Evolutionary conservation across 1,139 yeast genomes (phyloP), one percentile per base, ranked within the genome.

Genomic region (Yamadazyma triangularis): DNA sequence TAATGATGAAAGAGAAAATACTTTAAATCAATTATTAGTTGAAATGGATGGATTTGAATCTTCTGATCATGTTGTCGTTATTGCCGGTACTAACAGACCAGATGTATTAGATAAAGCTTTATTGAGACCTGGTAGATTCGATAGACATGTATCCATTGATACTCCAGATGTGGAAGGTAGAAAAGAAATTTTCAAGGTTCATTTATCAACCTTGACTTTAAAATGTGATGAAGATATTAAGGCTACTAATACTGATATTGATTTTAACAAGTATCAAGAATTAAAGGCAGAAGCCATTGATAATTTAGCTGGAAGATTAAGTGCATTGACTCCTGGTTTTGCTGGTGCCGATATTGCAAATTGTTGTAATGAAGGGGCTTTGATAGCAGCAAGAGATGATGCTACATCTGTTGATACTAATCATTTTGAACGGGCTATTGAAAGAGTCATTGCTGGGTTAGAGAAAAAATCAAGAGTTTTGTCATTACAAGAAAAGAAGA

Each of bases 321-420:
- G 87, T 29, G 86, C 89, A 2, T 65, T 83, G 48, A 83, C 93
- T 2, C 91, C 93, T 1, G 93, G 93, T 0, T 83, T 83, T 53
- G 78, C 88, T 1, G 93, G 93, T 55, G 93, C 93, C 22, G 93
- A 83, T 53, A 83, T 83, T 53, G 88, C 93, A 30, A 83, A 83
- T 51, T 81, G 81, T 44, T 81, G 88, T 57, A 83, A 83, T 47
- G 93, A 83, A 55, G 89, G 89, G 37, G 91, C 91, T 2, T 68
- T 83, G 45, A 79, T 81, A 48, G 91, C 91, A 12, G 91, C 91
- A 1, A 70, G 93, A 56, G 68, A 69, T 37, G 75, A 79, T 47
- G 74, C 79, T 4, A 51, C 58, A 2, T 55, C 68, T 14, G 87
- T 83, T 13, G 76, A 68, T 27, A 52, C 73, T 22, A 60, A 63